Percentiles rank a stretch among this genome's conserved stretches.
Conservation (phyloP, 1,284 basidiomycete genomes). For the Sanguinoderma infundibulare region DNA sequence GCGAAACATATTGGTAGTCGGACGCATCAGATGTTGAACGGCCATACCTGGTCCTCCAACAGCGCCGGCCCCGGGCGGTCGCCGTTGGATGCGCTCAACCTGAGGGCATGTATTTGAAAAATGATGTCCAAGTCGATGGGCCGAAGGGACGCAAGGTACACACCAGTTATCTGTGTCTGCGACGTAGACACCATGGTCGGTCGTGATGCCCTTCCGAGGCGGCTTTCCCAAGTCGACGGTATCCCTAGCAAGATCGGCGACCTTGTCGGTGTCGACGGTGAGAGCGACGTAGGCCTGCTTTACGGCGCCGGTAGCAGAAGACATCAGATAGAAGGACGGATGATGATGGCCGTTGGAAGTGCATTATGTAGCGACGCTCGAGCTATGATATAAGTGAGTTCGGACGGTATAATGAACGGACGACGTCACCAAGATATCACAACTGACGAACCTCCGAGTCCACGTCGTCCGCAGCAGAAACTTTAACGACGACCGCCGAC, state of each 20-base stretch:
- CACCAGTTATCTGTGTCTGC: constrained; percentile 71
- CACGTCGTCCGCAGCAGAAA: too few relatives aligned
- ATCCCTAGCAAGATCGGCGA: constrained; percentile 50
- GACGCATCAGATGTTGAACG: not conserved
- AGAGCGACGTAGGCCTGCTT: constrained; percentile 34
- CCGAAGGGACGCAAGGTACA: constrained; percentile 14
- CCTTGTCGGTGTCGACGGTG: constrained; percentile 42
- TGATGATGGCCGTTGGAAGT: too few relatives aligned
- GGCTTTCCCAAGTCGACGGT: constrained; percentile 41
- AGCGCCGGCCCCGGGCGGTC: constrained; percentile 54
- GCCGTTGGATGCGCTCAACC: constrained; percentile 57
- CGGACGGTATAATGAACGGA: too few relatives aligned
- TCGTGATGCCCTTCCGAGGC: constrained; percentile 51
- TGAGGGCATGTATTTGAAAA: constrained; percentile 28
- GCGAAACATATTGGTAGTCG: not conserved
- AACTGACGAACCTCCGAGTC: too few relatives aligned
- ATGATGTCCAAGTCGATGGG: not conserved
- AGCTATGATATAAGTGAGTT: too few relatives aligned
- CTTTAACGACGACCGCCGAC: too few relatives aligned
- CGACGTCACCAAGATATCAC: too few relatives aligned
- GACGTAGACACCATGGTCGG: constrained; percentile 64
- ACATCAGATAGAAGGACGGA: constrained; percentile 26
- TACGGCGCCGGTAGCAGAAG: constrained; percentile 28
- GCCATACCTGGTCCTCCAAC: constrained; percentile 60
- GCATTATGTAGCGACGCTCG: too few relatives aligned